Conservation (phyloP, 768 basidiomycete genomes). For the Auricularia cornea region DNA sequence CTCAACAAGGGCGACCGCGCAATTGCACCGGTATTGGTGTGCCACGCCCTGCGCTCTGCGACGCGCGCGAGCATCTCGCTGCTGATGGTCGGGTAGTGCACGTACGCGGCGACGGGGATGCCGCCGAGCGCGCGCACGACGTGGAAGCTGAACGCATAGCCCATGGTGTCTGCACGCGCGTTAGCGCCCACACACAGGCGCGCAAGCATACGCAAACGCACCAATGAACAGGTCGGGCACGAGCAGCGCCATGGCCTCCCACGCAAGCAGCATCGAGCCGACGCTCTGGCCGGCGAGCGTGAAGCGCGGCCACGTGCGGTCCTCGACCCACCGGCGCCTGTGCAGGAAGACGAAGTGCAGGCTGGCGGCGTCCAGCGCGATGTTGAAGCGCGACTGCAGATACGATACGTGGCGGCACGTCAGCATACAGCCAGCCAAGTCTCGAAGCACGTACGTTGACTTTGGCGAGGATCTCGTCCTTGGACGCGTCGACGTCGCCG, state of each 20-base stretch:
- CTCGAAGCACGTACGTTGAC: slow-evolving; percentile 51
- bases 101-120: slow-evolving; percentile 79
- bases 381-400: slow-evolving; percentile 77
- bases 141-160: slow-evolving; percentile 91
- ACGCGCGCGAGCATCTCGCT: slow-evolving; percentile 89
- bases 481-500: slow-evolving; percentile 75
- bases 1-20: slow-evolving; percentile 50
- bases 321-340: slow-evolving; percentile 67
- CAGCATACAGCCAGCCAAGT: neutral
- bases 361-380: slow-evolving; percentile 50
- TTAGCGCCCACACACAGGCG: neutral
- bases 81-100: slow-evolving; percentile 96
- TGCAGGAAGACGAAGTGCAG: slow-evolving; percentile 79
- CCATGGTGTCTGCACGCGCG: slow-evolving; percentile 77
- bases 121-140: slow-evolving; percentile 54
- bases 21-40: slow-evolving; percentile 53
- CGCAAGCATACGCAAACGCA: slow-evolving; percentile 29
- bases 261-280: slow-evolving; percentile 76
- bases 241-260: slow-evolving; percentile 70
- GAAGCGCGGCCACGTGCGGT: slow-evolving; percentile 77
- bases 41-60: slow-evolving; percentile 42
- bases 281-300: slow-evolving; percentile 88
- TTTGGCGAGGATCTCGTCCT: slow-evolving; percentile 71
- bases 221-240: slow-evolving; percentile 91
- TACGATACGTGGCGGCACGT: neutral